Evolutionary conservation across 441 rosid genomes (phyloP).

Genomic region (Arabidopsis lyrata): DNA sequence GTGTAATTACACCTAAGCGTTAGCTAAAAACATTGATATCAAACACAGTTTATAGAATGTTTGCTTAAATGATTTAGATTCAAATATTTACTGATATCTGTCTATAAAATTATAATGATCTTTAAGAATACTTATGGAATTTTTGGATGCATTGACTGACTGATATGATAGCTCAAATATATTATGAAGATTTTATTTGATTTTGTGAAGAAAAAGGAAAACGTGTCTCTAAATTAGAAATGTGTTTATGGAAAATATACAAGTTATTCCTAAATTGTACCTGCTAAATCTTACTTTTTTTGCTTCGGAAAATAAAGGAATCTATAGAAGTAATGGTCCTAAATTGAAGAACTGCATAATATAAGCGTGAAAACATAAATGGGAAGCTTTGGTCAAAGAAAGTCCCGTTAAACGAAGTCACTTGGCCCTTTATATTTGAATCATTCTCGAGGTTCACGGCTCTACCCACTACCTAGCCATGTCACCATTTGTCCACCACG

Average conservation of each 20-base stretch:
- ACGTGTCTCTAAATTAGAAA: not conserved
- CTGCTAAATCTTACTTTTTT: too few relatives aligned
- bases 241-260: not conserved
- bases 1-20: not conserved
- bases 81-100: not conserved
- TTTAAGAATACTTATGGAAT: conserved; percentile 14
- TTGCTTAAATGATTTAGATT: not conserved
- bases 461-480: not conserved
- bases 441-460: conserved; percentile 28
- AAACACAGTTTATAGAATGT: not conserved
- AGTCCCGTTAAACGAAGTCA: conserved; percentile 16
- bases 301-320: not conserved
- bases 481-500: conserved; percentile 6
- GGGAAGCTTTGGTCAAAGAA: conserved; percentile 1
- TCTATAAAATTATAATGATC: too few relatives aligned
- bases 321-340: not conserved
- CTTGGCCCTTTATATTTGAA: conserved; percentile 30
- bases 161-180: not conserved
- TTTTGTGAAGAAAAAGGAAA: not conserved
- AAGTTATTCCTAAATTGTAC: not conserved
- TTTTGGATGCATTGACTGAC: not conserved
- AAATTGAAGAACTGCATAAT: not conserved
- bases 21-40: not conserved
- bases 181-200: conserved; percentile 5
- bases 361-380: conserved; percentile 8